Base-by-base conservation (phyloP, 345 rosid genomes). In the Luvunga scandens region DNA sequence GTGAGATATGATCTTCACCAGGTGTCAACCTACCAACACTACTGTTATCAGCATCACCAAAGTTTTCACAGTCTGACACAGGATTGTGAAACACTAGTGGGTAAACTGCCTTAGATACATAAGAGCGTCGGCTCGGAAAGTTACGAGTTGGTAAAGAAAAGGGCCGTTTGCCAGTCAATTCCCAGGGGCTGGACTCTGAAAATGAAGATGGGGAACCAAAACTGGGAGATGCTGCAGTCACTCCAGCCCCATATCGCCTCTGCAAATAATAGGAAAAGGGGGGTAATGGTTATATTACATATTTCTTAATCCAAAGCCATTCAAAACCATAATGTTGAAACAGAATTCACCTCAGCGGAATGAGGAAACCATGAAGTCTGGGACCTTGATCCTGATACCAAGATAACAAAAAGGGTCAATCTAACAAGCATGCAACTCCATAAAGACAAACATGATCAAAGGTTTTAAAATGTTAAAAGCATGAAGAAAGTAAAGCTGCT, bases 61-160 rank as follows among this genome's bases (percentile, higher is more conserved):
- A 78, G 72, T 78, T 84, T 81, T 87, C 93, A 42, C 86, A 86
- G 42, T 91, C 92, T 36, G 98, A 93, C 57, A 90, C 95, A 4
- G 97, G 97, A 83, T 95, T 95, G 84, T 85, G 85, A 79, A 90
- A 95, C 75, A 93, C 84, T 70, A 84, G 80, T 8, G 98, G 94
- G 60, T 87, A 91, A 77, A 91, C 90, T 59, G 95, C 88, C 86
- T 89, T 91, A 61, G 93, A 87, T 76, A 79, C 78, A 85, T 88
- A 83, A 78, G 93, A 81, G 72, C 89, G 87, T 38, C 81, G 84
- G 76, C 85, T 77, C 0, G 89, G 75, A 36, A 83, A 71, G 72
- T 78, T 87, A 70, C 87, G 79, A 76, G 57, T 81, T 30, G 86
- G 81, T 66, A 85, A 76, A 33, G 78, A 76, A 73, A 66, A 82